Base-by-base conservation (phyloP, 768 basidiomycete species). In the Galerina marginata region DNA sequence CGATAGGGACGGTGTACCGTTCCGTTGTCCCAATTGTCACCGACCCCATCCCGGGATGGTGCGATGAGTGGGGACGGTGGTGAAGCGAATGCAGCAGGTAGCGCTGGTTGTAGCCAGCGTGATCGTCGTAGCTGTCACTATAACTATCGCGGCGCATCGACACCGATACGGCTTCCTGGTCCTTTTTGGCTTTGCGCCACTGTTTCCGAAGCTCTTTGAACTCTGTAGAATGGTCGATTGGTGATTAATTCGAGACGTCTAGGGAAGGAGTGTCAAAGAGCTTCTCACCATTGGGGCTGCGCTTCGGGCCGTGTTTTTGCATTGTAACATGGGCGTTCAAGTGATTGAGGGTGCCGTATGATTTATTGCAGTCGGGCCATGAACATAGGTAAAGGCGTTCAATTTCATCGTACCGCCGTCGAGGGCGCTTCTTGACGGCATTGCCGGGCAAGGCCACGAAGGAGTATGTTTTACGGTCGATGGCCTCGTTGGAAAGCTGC, bases 241-340 rank as follows among this genome's bases (percentile, higher is more conserved):
- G 7, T 33, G 59, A 66, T 58, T 54, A 62, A 48, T 58, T 44
- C 63, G 39, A 55, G 51, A 16, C 33, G 47, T 54, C 39, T 33
- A 44, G 25, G 16, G 23, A 12, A 14, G 25, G 26, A 26, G 56
- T 46, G 57, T 59, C 50, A 56, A 54, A 61, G 54, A 61, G 60
- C 61, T 38, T 71, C 91, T 76, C 69, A 96, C 96, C 96, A 57
- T 86, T 86, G 11, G 96, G 96, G 72, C 86, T 90, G 56, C 96
- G 86, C 77, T 96, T 98, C 14, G 81, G 57, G 44, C 96, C 96
- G 72, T 99, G 96, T 74, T 92, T 92, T 74, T 98, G 96, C 93
- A 97, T 97, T n/a, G 89, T 91, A 58, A 98, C 94, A 73, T 99
- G 96, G 33, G 95, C 95, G 72, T 99, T 99, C 61, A 99, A 82